Base-by-base conservation (phyloP, 805 yeast genomes). In the Novakomyces olei region DNA sequence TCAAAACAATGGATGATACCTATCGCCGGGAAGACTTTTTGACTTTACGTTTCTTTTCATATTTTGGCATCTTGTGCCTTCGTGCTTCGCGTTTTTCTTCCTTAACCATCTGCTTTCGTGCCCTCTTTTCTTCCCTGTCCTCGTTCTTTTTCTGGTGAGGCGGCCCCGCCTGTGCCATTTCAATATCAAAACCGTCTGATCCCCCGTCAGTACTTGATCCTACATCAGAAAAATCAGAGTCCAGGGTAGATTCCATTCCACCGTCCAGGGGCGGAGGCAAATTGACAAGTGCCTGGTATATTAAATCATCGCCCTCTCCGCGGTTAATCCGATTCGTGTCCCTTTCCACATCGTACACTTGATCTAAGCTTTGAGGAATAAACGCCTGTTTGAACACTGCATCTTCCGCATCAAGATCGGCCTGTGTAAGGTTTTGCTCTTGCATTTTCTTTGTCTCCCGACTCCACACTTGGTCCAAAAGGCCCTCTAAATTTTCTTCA, bases 301-400 rank as follows among this genome's bases (percentile, higher is more conserved):
- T 72, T 39, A 88, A 58, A 2, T 85, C 72, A 40, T 72, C 80
- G 26, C 79, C 75, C 41, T 78, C 71, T 18, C 94, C 95, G 38
- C 70, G 68, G n/a, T 32, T 30, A 15, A 51, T 47, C 27, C 41
- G 39, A 27, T 47, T 46, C 42, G 77, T 79, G 49, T 88, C 98
- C 38, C 93, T 63, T 46, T 88, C 98, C 19, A 53, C 40, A 35
- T 58, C 64, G 34, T 54, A 57, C 3, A 58, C 62, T 36, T 58
- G 59, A 31, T 58, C 59, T 15, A 58, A 44, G 34, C 48, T 88
- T 78, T 49, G 83, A 47, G 57, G 85, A 69, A 54, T 80, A 70
- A 56, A 88, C 54, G 36, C 88, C 4, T 83, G 69, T 48, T 98
- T 60, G 53, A 88, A 88, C 4, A 88, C 70, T 34, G 78, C 92